These are phyloP conservation scores for Candida broadrunensis DNA, from an alignment of 805 yeast species.

Conservation along the genomic window DNA sequence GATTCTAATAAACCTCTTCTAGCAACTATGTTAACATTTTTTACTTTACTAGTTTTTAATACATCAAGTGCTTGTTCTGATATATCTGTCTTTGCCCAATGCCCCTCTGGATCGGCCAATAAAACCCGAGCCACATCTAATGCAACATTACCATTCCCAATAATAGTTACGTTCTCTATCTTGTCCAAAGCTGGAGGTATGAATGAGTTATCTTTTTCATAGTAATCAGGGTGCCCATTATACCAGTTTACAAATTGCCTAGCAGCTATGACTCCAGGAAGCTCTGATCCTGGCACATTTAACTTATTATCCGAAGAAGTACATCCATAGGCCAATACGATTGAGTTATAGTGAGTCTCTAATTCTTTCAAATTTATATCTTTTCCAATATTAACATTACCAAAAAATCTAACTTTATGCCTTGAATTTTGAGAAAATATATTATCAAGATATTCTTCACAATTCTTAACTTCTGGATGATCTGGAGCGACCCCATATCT, in stretches of 20 bases:
- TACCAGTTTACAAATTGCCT: conserved; percentile 94
- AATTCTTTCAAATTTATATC: conserved; percentile 54
- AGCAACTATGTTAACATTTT: conserved; percentile 70
- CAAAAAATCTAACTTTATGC: conserved; percentile 47
- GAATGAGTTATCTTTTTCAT: conserved; percentile 28
- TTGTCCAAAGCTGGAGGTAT: conserved; percentile 55
- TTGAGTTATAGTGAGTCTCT: conserved; percentile 59
- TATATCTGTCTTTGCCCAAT: conserved; percentile 74
- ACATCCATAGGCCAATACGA: conserved; percentile 83
- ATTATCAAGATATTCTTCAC: conserved; percentile 70
- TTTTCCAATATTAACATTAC: conserved; percentile 68
- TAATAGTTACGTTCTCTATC: conserved; percentile 65
- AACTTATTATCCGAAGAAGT: conserved; percentile 51
- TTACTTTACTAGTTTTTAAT: conserved; percentile 54
- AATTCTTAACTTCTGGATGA: conserved; percentile 92
- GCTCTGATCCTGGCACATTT: conserved; percentile 58
- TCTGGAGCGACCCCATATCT: conserved; percentile 99
- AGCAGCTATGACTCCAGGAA: conserved; percentile 73
- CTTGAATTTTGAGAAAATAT: conserved; percentile 10
- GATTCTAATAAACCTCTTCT: conserved; percentile 83
- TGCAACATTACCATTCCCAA: conserved; percentile 98
- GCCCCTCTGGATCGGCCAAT: conserved; percentile 50
- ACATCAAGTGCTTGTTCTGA: conserved; percentile 53
- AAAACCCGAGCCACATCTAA: conserved; percentile 83
- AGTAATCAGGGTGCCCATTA: conserved; percentile 75